A percentile compares a stretch with the other conserved stretches of the same genome.
Conservation (phyloP, 2,329 filamentous ascomycete genomes). For the Cladosporium sp. region DNA sequence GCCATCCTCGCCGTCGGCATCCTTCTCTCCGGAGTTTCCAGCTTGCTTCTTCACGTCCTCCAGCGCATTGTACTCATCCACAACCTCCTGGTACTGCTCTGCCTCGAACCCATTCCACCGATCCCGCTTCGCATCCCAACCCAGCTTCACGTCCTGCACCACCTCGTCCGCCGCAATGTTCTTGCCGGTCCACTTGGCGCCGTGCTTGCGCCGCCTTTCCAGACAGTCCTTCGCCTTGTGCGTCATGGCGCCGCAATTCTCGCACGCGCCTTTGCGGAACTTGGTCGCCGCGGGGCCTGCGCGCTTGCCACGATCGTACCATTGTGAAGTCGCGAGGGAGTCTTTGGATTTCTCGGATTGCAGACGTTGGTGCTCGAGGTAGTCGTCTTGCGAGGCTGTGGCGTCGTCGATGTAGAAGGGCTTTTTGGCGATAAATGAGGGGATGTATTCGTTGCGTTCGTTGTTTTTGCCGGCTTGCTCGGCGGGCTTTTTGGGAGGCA, state of each 20-base stretch:
- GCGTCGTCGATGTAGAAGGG: conserved; percentile 91
- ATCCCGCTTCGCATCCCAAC: conserved; percentile 97
- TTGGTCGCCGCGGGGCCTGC: conserved; percentile 87
- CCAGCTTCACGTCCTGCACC: conserved; percentile 79
- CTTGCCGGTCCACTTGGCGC: conserved; percentile 87
- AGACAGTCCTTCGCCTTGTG: conserved; percentile 95
- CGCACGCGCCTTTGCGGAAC: conserved; percentile 95
- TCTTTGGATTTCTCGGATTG: conserved; percentile 65
- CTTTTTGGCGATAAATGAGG: conserved; percentile 94
- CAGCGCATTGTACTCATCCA: conserved; percentile 84
- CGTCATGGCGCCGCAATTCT: conserved; percentile 96
- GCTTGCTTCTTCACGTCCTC: conserved; percentile 66
- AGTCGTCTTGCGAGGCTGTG: conserved; percentile 70
- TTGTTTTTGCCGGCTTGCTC: conserved; percentile 63
- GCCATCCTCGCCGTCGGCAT: conserved; percentile 70
- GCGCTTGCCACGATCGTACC: conserved; percentile 87
- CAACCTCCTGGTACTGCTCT: conserved; percentile 79
- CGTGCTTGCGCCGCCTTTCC: conserved; percentile 80
- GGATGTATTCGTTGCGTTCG: conserved; percentile 97
- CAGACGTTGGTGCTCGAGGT: conserved; percentile 93
- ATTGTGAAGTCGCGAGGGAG: conserved; percentile 67
- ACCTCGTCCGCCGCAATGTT: conserved; percentile 93
- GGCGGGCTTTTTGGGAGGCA: conserved; percentile 76
- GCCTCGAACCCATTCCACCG: conserved; percentile 98
- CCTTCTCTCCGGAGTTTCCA: conserved; percentile 48